Evolutionary conservation across 78 protist species (phyloP), one percentile per base, ranked within the genome.

Genomic region (Diacronema lutheri): DNA sequence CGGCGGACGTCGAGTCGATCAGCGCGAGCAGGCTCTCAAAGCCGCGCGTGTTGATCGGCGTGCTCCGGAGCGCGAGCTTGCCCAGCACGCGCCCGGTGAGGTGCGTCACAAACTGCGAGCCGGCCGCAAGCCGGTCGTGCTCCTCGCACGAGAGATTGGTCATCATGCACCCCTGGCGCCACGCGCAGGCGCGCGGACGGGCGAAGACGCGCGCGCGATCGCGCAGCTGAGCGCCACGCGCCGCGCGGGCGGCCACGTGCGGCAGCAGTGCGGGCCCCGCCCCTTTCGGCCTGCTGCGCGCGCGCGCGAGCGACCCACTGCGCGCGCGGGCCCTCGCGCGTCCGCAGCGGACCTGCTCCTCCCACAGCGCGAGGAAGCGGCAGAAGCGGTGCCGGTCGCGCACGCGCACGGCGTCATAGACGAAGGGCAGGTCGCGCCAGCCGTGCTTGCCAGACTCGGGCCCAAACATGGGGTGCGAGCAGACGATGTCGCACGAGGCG

Each of bases 381-480:
- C 61, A n/a, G 74, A 56, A 4, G 33, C 72, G 72, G 65, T 62
- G 83, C 62, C 0, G n/a, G 80, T 46, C 80, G 0, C 20, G 5
- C 40, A 73, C 31, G 29, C 83, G 38, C 41, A 77, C 83, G 35
- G 62, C 35, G 23, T 81, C 85, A 41, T 64, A 81, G 66, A 64
- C 40, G 41, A 9, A 41, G 1, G 71, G 61, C 50, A 81, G 85
- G 41, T 76, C 74, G 1, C 26, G 31, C 85, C 85, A 81, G 23
- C 50, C 4, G 57, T 44, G 14, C 62, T 61, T 62, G 41, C 85
- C 74, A 7, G 64, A 41, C 29, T 81, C 74, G 19, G 85, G 85
- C 25, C 85, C 85, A 41, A 81, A 81, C 85, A 81, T 81, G 16
- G 85, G 85, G 85, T 81, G 85, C 20, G 40, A 20, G 74, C 85